Evolutionary conservation across 768 basidiomycete species (phyloP).

Genomic region (Strobilomyces confusus): DNA sequence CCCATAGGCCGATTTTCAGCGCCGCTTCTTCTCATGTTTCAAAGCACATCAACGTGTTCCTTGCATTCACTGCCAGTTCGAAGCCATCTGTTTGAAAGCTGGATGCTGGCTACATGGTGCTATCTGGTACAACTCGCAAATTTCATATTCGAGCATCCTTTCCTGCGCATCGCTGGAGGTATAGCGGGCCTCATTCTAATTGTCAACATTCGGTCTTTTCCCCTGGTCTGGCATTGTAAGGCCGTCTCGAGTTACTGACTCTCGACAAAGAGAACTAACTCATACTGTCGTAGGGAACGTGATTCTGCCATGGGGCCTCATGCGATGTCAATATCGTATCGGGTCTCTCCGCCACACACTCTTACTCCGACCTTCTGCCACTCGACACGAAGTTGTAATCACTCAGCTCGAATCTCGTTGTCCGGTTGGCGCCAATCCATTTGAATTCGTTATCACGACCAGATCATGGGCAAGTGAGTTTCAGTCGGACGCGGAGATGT

Average conservation of each 20-base stretch:
- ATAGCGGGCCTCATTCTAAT: conserved; percentile 8
- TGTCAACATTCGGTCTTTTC: conserved; percentile 12
- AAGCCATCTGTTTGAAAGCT: background rate
- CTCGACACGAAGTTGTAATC: conserved; percentile 11
- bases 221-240: conserved; percentile 16
- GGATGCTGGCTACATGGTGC: background rate
- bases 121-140: background rate
- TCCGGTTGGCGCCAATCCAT: conserved; percentile 16
- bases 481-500: background rate
- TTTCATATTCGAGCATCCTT: background rate
- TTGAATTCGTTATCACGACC: conserved; percentile 4
- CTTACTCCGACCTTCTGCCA: conserved; percentile 4
- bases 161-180: background rate
- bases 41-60: background rate
- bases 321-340: conserved; percentile 8
- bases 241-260: background rate
- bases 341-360: conserved; percentile 5
- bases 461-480: conserved; percentile 17
- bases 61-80: too few species aligned
- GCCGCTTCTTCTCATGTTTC: background rate
- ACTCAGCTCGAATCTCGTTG: conserved; percentile 11
- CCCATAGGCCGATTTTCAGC: too few species aligned
- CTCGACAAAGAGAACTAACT: background rate
- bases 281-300: conserved; percentile 1
- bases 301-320: conserved; percentile 24